Base-by-base conservation (phyloP, 495 filamentous ascomycete species). In the Penicillium waksmanii region DNA sequence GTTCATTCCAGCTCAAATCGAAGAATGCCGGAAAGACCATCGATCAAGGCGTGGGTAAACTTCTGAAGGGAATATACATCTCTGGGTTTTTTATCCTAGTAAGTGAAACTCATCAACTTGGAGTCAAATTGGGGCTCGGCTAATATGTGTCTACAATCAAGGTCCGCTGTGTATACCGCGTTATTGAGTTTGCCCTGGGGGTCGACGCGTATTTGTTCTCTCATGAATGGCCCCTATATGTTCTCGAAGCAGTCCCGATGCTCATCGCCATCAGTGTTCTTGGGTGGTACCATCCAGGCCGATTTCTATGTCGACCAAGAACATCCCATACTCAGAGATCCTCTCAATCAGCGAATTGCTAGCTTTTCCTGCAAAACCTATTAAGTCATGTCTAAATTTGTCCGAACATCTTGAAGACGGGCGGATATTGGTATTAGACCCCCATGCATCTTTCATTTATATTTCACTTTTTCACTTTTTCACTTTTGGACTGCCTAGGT, bases 181-280 rank as follows among this genome's bases (percentile, higher is more conserved):
- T 75, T 3, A 67, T 75, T 27, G 74, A 77, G 49, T 77, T 75
- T 51, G 66, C 69, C 3, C 48, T 68, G 21, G 72, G 74, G 5
- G 70, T 72, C 3, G 62, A 70, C 21, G 63, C 71, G 2, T 75
- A 77, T 57, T 64, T 67, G 7, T 73, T 72, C 43, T 67, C 53
- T 11, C 66, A 75, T 40, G 74, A 75, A 59, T 77, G 72, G 74
- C 64, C 72, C 4, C 59, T 75, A 48, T 75, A 73, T 49, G 74
- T 77, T 12, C 70, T 77, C 27, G 74, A 77, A 58, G 64, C 67
- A 11, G 57, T 70, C n/a, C 73, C 72, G 23, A 77, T 77, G 74
- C 34, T 77, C 11, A 59, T 69, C 15, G 66, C 72, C 6, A 69
- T 75, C 9, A 57, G 64, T 44, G 64, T 64, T 0, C 27, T 71